Evolutionary conservation across 2,329 filamentous ascomycete genomes (phyloP), one percentile per base, ranked within the genome.

Genomic region (Cylindrodendrum hubeiense): DNA sequence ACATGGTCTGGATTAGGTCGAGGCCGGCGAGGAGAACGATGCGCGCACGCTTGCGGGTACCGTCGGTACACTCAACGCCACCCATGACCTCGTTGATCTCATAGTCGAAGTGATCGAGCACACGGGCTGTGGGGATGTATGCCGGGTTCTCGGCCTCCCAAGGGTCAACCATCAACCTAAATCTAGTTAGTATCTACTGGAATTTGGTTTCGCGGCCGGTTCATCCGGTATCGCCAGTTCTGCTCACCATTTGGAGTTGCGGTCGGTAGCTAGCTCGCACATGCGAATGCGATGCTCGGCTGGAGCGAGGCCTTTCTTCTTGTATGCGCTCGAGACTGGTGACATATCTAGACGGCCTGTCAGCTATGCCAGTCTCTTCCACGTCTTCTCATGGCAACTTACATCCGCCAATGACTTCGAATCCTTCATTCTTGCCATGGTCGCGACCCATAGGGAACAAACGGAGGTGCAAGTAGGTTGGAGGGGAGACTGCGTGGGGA

Each of bases 381-480:
- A 30, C 19, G 4, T 47, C 24, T n/a, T 34, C 57, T 51, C 65
- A 71, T 44, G 74, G 74, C 19, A 74, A 79, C 44, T 78, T 70
- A 68, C 78, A 97, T 56, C 93, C 94, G 67, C 93, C 95, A 47
- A 97, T 86, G 34, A 98, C 89, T 78, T 98, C 94, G 77, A 92
- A 98, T 57, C 75, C 72, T 66, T 78, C 74, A 47, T 78, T 79
- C 15, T 90, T 90, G 71, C 90, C 90, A 79, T 92, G 95, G 80
- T 96, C 93, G 71, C 90, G 88, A 1, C 92, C 93, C 89, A 97
- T 94, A 75, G 94, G 92, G 76, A 96, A 95, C 91, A 97, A 92
- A 92, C 7, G 91, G 93, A 53, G 37, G 91, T 89, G 19, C n/a
- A 39, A 39, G 8, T 39, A 39, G 4, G 37, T 39, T 17, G 37